phyloP scores from a whole-genome alignment of 345 rosid genomes.

The Salix koriyanagi region DNA sequence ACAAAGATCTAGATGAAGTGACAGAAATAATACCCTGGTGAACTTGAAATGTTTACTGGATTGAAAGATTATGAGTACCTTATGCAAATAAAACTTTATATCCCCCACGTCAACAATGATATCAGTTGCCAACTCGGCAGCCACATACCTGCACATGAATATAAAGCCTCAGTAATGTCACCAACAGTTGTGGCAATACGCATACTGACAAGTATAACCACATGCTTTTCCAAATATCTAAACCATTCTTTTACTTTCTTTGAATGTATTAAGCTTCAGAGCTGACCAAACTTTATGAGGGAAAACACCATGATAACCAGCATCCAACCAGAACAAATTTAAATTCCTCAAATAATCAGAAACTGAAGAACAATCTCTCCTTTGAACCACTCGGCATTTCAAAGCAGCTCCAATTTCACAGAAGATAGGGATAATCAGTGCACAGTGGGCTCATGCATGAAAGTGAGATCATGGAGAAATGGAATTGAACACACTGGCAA shows the following conservation, averaged over 20 bases:
- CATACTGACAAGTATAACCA: background rate
- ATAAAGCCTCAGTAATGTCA: background rate
- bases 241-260: background rate
- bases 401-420: background rate
- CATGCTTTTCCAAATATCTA: background rate
- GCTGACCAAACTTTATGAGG: background rate
- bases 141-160: constrained; percentile 46
- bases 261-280: background rate
- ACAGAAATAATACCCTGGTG: background rate
- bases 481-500: background rate
- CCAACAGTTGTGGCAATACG: background rate
- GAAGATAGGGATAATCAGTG: background rate
- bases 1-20: background rate
- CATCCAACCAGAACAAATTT: background rate
- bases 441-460: background rate
- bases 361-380: background rate
- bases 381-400: background rate
- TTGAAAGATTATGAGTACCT: constrained; percentile 45
- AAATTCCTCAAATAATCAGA: background rate
- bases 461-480: background rate
- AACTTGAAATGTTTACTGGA: background rate
- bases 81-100: constrained; percentile 65
- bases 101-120: constrained; percentile 52
- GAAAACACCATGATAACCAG: background rate
- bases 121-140: constrained; percentile 76